A percentile compares a stretch with the other conserved stretches of the same genome.
Evolutionary conservation across 768 basidiomycete genomes (phyloP).

Genomic region (Termitomyces sp.): DNA sequence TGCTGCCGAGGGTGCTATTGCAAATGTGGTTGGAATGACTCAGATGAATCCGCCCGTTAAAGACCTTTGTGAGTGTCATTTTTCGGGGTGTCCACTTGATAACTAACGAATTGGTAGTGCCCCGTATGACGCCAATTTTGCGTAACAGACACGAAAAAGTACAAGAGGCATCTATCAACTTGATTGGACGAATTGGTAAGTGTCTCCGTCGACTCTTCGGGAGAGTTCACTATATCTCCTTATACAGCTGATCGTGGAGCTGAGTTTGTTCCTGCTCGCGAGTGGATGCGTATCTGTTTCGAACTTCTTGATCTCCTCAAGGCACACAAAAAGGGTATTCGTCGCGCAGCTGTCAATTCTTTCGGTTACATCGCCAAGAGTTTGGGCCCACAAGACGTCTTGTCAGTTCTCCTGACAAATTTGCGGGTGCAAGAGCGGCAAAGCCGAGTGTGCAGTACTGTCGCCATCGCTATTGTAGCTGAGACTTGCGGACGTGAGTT

Average conservation of each 20-base stretch:
- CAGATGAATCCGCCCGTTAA: slow-evolving; percentile 99
- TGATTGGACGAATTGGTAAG: slow-evolving; percentile 91
- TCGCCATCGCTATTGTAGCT: slow-evolving; percentile 94
- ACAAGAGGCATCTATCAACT: slow-evolving; percentile 98
- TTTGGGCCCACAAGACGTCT: slow-evolving; percentile 97
- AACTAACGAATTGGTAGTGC: slow-evolving; percentile 50
- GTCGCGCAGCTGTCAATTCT: slow-evolving; percentile 97
- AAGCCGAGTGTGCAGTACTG: slow-evolving; percentile 96
- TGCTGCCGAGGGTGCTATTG: slow-evolving; percentile 96
- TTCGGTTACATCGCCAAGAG: slow-evolving; percentile 99
- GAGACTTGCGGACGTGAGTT: slow-evolving; percentile 81
- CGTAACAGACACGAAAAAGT: slow-evolving; percentile 99
- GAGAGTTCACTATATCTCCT: slow-evolving; percentile 12
- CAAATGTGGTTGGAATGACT: slow-evolving; percentile 99
- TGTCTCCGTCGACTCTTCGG: slow-evolving; percentile 17
- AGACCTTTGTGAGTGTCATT: slow-evolving; percentile 77
- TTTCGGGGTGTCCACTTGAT: neutral
- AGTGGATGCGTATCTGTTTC: slow-evolving; percentile 99
- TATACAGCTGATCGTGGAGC: slow-evolving; percentile 89
- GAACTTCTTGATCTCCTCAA: slow-evolving; percentile 95
- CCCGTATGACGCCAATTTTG: slow-evolving; percentile 99
- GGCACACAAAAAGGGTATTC: slow-evolving; percentile 98
- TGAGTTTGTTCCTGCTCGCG: slow-evolving; percentile 96
- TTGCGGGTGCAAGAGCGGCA: slow-evolving; percentile 98
- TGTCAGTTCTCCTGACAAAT: slow-evolving; percentile 93